A percentile compares a stretch with the other conserved stretches of the same genome.
Conservation (phyloP, 495 filamentous ascomycete genomes). For the Aspergillus indologenus region DNA sequence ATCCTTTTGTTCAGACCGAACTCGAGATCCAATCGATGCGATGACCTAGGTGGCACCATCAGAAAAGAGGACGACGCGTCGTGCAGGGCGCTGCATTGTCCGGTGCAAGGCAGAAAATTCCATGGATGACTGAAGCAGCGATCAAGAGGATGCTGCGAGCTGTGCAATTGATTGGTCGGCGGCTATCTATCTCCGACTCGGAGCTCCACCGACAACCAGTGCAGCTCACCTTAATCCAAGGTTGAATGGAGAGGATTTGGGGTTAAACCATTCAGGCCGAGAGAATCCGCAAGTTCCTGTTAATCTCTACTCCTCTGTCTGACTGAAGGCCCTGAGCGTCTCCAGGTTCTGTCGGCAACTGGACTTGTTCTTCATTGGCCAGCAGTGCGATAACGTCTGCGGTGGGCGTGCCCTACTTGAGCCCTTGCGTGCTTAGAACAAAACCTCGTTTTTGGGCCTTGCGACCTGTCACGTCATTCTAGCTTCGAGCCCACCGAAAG, state of each 20-base stretch:
- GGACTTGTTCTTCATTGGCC: background rate
- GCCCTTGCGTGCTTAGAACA: background rate
- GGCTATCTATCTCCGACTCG: background rate
- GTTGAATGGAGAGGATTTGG: too few relatives aligned
- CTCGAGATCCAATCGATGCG: background rate
- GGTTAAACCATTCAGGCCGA: background rate
- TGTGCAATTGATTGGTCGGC: background rate
- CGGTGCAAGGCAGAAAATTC: background rate
- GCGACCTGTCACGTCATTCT: background rate
- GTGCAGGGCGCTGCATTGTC: background rate
- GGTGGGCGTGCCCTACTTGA: background rate
- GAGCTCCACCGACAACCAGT: background rate
- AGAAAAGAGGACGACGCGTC: background rate
- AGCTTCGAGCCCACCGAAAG: background rate
- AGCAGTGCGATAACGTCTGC: background rate
- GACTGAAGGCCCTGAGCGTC: background rate
- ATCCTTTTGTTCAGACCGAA: background rate
- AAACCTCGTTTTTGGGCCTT: conserved; percentile 2
- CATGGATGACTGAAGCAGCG: background rate
- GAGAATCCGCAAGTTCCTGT: background rate
- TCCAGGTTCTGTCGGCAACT: background rate
- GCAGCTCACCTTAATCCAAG: background rate
- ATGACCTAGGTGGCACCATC: background rate
- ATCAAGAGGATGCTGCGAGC: background rate
- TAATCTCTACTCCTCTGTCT: background rate